Percentiles rank a stretch among this genome's conserved stretches.
These are phyloP conservation scores for Hypericum androsaemum DNA, from an alignment of 345 rosid species.

Conservation along the genomic window DNA sequence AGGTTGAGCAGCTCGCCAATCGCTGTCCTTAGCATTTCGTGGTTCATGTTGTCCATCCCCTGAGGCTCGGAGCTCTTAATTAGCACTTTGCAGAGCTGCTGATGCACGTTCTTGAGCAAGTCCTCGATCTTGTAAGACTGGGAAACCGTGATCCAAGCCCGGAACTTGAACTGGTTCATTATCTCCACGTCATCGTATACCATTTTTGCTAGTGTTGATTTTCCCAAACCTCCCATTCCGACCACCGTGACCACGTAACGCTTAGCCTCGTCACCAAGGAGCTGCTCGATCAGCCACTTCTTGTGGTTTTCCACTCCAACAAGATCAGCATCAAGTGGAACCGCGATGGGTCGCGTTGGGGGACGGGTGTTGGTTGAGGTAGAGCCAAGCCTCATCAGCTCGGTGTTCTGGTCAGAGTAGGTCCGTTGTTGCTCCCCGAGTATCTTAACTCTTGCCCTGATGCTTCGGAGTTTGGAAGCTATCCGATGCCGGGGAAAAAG, in stretches of 20 bases:
- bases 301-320: conserved; percentile 8
- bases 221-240: conserved; percentile 2
- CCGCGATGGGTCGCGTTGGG: too few relatives aligned
- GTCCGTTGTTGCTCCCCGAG: too few relatives aligned
- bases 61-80: neutral
- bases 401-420: too few relatives aligned
- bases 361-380: too few relatives aligned
- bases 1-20: too few relatives aligned
- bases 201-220: neutral
- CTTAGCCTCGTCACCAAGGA: neutral
- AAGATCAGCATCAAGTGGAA: neutral
- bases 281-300: neutral
- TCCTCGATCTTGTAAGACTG: neutral
- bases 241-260: conserved; percentile 5
- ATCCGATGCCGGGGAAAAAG: too few relatives aligned
- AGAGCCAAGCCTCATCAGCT: too few relatives aligned
- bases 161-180: neutral
- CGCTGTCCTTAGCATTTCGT: neutral
- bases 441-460: too few relatives aligned
- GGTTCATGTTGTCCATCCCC: neutral
- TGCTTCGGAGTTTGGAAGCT: too few relatives aligned
- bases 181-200: neutral
- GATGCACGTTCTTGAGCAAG: neutral
- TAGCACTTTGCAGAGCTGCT: neutral
- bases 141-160: conserved; percentile 3